Evolutionary conservation across 1,284 basidiomycete species (phyloP).

Genomic region (Mycena citricolor): DNA sequence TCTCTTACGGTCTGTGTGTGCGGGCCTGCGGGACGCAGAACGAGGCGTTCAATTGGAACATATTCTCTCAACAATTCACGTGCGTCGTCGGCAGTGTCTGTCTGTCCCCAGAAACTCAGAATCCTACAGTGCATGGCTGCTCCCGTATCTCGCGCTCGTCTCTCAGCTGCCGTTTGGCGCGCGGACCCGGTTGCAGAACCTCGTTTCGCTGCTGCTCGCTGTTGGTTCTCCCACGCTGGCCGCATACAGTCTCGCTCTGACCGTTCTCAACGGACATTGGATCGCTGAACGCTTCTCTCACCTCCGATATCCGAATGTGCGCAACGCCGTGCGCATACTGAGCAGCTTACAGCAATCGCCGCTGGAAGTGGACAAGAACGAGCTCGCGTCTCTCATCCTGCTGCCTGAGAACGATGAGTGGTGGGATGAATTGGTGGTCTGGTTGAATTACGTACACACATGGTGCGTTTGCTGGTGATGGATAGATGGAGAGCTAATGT

Average conservation of each 20-base stretch:
- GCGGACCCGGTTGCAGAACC: conserved; percentile 31
- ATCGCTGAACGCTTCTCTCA: conserved; percentile 29
- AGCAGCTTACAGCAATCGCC: conserved; percentile 36
- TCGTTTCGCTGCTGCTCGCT: conserved; percentile 32
- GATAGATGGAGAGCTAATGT: not conserved
- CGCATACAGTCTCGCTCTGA: conserved; percentile 35
- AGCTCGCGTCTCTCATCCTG: conserved; percentile 34
- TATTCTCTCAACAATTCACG: conserved; percentile 41
- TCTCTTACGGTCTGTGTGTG: conserved; percentile 32
- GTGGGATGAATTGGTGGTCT: not conserved
- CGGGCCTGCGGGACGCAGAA: conserved; percentile 30
- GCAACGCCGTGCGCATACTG: conserved; percentile 30
- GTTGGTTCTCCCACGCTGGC: conserved; percentile 38
- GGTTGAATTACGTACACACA: not conserved
- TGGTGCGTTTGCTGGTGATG: not conserved
- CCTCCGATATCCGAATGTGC: conserved; percentile 29
- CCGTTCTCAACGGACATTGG: conserved; percentile 36
- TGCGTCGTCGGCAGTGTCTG: too few relatives aligned
- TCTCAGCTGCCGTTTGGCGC: conserved; percentile 43
- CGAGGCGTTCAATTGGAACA: conserved; percentile 34
- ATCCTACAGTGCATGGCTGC: conserved; percentile 39
- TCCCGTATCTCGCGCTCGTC: conserved; percentile 43
- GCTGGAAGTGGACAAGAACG: conserved; percentile 25
- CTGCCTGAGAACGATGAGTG: conserved; percentile 30
- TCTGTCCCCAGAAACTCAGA: not conserved